Conservation (phyloP, 371 early-diverging fungal species). For the Nosema muscidifuracis region DNA sequence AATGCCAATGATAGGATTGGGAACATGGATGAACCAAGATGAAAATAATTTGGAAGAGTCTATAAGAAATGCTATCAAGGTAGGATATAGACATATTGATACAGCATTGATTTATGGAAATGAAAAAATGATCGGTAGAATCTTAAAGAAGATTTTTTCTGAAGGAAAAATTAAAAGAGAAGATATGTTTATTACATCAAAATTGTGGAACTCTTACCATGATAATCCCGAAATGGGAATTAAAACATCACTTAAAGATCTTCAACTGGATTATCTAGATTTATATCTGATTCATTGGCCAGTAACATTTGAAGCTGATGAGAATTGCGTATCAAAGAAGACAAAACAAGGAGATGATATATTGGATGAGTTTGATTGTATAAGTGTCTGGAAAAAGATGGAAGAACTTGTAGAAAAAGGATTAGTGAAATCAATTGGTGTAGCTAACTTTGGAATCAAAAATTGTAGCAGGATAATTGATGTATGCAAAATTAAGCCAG, state of each 20-base stretch:
- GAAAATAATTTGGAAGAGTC: conserved; percentile 64
- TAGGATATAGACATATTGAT: conserved; percentile 72
- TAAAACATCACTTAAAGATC: conserved; percentile 66
- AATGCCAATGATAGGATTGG: conserved; percentile 59
- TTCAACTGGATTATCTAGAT: conserved; percentile 75
- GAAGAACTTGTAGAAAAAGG: conserved; percentile 66
- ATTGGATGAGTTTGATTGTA: conserved; percentile 60
- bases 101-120: conserved; percentile 69
- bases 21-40: conserved; percentile 54
- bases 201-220: conserved; percentile 74
- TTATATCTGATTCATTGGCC: conserved; percentile 79
- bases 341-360: conserved; percentile 65
- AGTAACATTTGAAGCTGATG: conserved; percentile 48
- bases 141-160: conserved; percentile 66
- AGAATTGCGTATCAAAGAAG: conserved; percentile 9
- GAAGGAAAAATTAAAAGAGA: conserved; percentile 66
- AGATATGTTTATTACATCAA: conserved; percentile 74
- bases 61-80: conserved; percentile 65
- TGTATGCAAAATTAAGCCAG: conserved; percentile 69
- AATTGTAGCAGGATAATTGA: conserved; percentile 67
- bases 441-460: conserved; percentile 69
- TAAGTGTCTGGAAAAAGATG: conserved; percentile 69
- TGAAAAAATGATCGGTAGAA: conserved; percentile 72
- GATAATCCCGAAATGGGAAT: conserved; percentile 62
- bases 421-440: conserved; percentile 69